Evolutionary conservation across 805 yeast species (phyloP).

Genomic region (Priceomyces carsonii): DNA sequence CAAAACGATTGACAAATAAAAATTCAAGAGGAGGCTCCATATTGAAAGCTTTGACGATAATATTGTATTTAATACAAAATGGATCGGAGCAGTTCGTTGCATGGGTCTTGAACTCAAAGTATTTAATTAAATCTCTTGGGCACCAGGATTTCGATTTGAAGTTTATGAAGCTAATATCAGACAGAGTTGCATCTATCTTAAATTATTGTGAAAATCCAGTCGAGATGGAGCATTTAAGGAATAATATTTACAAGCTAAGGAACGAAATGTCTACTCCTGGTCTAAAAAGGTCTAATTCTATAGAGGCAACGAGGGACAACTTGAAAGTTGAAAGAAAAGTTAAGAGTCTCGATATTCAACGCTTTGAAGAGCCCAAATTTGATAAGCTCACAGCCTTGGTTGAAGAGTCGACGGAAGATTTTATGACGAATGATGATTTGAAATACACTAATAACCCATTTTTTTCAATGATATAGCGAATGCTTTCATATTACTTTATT

Average conservation of each 20-base stretch:
- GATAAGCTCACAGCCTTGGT: neutral
- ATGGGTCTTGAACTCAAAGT: slow-evolving; percentile 36
- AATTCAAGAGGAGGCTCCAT: slow-evolving; percentile 34
- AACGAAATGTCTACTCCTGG: slow-evolving; percentile 45
- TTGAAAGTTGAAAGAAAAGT: slow-evolving; percentile 10
- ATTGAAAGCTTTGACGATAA: slow-evolving; percentile 53
- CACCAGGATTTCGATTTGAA: slow-evolving; percentile 11
- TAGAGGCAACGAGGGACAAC: neutral
- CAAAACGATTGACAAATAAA: slow-evolving; percentile 35
- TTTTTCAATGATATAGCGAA: too few species aligned
- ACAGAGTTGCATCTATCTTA: slow-evolving; percentile 35
- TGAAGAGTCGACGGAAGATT: slow-evolving; percentile 4
- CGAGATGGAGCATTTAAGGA: slow-evolving; percentile 39
- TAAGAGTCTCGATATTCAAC: slow-evolving; percentile 28
- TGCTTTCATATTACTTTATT: too few species aligned
- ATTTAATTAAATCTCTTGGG: slow-evolving; percentile 18
- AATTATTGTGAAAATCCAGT: slow-evolving; percentile 30
- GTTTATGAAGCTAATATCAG: slow-evolving; percentile 33
- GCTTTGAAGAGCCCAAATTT: slow-evolving; percentile 10
- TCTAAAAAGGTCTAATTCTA: slow-evolving; percentile 14
- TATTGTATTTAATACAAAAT: slow-evolving; percentile 51
- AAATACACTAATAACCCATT: slow-evolving; percentile 1
- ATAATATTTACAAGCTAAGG: slow-evolving; percentile 40
- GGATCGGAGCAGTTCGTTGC: slow-evolving; percentile 52
- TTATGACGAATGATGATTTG: neutral